A percentile compares a stretch with the other conserved stretches of the same genome.
Conservation (phyloP, 2,329 filamentous ascomycete genomes). For the Aureobasidium sp. region DNA sequence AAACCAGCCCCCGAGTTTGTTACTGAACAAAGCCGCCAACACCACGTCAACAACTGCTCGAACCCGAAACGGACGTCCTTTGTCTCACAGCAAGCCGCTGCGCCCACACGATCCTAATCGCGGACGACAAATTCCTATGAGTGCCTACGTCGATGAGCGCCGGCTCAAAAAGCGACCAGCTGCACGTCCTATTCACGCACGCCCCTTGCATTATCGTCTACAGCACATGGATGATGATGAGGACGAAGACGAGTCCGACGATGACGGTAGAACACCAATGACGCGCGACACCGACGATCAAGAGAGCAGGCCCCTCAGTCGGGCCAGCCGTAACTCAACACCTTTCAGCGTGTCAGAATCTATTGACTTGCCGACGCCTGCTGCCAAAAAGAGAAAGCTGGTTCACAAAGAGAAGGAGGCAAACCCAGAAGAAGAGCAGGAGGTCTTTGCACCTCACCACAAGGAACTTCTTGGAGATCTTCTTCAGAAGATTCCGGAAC, state of each 20-base stretch:
- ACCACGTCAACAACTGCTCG: conserved; percentile 59
- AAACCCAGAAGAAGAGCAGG: conserved; percentile 35
- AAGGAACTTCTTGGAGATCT: conserved; percentile 42
- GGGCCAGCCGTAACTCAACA: conserved; percentile 49
- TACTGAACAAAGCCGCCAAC: conserved; percentile 48
- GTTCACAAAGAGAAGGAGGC: conserved; percentile 22
- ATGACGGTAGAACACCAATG: conserved; percentile 57
- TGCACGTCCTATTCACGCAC: conserved; percentile 52
- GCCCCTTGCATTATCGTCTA: conserved; percentile 74
- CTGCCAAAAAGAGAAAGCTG: conserved; percentile 38
- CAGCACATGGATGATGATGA: conserved; percentile 58
- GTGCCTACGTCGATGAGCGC: conserved; percentile 51
- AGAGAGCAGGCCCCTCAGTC: conserved; percentile 74
- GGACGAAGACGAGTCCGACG: conserved; percentile 76
- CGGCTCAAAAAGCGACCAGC: conserved; percentile 45
- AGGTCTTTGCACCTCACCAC: conserved; percentile 35
- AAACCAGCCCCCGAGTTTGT: conserved; percentile 43
- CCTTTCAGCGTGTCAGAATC: conserved; percentile 45
- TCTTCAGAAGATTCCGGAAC: conserved; percentile 57
- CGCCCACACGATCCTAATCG: conserved; percentile 39
- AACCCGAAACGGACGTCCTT: conserved; percentile 35
- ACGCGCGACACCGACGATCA: conserved; percentile 76
- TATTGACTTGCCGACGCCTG: conserved; percentile 23
- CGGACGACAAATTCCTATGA: conserved; percentile 32
- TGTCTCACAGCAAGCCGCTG: conserved; percentile 34